Base-by-base conservation (phyloP, 495 filamentous ascomycete species). In the Patellaria atrata region DNA sequence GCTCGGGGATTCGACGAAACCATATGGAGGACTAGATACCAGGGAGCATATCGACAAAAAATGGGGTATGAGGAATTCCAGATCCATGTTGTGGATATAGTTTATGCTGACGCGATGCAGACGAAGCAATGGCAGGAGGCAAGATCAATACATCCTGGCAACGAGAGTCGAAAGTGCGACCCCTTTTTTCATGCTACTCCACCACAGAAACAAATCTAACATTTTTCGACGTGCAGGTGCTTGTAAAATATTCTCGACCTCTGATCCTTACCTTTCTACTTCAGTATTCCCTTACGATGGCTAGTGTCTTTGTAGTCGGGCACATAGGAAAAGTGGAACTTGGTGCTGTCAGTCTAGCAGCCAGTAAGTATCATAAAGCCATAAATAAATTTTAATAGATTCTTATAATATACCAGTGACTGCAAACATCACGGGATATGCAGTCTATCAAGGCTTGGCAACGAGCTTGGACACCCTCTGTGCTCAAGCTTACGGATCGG, bases 181-280 rank as follows among this genome's bases (percentile, higher is more conserved):
- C n/a, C n/a, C n/a, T n/a, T n/a, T n/a, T n/a, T n/a, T n/a, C n/a
- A n/a, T n/a, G n/a, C n/a, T n/a, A n/a, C n/a, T n/a, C n/a, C n/a
- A n/a, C n/a, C n/a, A n/a, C n/a, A n/a, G n/a, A n/a, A n/a, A n/a
- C n/a, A n/a, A n/a, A n/a, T n/a, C n/a, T n/a, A n/a, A n/a, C n/a
- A n/a, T n/a, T n/a, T n/a, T n/a, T n/a, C n/a, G 84, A 93, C 60
- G 67, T 75, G 1, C 73, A 77, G 53, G 77, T 80, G 0, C 60
- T 86, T 22, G 48, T 54, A 3, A 62, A 58, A 45, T 77, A 75
- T 44, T 64, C 73, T 0, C 57, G 56, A 3, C 66, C 74, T 0
- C 53, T 83, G 7, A 69, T 78, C 31, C 41, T 78, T n/a, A 80
- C 78, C 0, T 82, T 81, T 47, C 23, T 79, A 8, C 59, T 83